These are phyloP conservation scores for Tricholoma hemisulphureum DNA, from an alignment of 768 basidiomycete species.

Conservation along the genomic window DNA sequence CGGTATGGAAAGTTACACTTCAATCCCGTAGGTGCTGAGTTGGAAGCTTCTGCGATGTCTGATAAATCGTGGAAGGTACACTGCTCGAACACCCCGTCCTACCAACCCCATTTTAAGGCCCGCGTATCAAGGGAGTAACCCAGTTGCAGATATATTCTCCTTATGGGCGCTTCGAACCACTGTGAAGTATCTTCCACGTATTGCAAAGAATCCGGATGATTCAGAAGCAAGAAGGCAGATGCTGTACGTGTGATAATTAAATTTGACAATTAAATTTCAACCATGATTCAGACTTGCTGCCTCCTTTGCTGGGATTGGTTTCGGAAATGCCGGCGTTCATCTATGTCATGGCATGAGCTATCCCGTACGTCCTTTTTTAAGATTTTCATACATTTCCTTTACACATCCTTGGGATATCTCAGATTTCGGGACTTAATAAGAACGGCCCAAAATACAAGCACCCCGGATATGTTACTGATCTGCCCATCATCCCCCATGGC, in stretches of 20 bases:
- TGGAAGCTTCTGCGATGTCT: conserved; percentile 4
- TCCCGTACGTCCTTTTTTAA: conserved; percentile 50
- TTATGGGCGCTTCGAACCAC: conserved; percentile 90
- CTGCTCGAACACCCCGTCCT: conserved; percentile 86
- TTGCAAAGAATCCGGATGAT: conserved; percentile 77
- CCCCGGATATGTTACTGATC: conserved; percentile 80
- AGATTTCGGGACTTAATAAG: conserved; percentile 95
- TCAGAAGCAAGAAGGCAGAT: conserved; percentile 85
- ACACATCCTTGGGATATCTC: not conserved
- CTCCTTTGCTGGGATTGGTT: conserved; percentile 94
- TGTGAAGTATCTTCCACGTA: conserved; percentile 83
- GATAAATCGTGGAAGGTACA: conserved; percentile 53
- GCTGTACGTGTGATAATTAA: conserved; percentile 52
- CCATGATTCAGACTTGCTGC: conserved; percentile 67
- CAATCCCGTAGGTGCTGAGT: conserved; percentile 73
- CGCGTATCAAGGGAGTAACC: conserved; percentile 91
- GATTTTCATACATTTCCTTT: not conserved
- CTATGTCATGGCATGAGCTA: conserved; percentile 89
- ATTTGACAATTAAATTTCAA: not conserved
- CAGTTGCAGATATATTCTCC: conserved; percentile 94
- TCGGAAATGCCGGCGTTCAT: conserved; percentile 92
- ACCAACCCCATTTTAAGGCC: conserved; percentile 87
- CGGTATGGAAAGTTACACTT: conserved; percentile 91
- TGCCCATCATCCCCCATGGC: conserved; percentile 93
- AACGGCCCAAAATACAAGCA: conserved; percentile 90